These are phyloP conservation scores for Madurella fahalii DNA, from an alignment of 2,329 filamentous ascomycete species.

Conservation along the genomic window DNA sequence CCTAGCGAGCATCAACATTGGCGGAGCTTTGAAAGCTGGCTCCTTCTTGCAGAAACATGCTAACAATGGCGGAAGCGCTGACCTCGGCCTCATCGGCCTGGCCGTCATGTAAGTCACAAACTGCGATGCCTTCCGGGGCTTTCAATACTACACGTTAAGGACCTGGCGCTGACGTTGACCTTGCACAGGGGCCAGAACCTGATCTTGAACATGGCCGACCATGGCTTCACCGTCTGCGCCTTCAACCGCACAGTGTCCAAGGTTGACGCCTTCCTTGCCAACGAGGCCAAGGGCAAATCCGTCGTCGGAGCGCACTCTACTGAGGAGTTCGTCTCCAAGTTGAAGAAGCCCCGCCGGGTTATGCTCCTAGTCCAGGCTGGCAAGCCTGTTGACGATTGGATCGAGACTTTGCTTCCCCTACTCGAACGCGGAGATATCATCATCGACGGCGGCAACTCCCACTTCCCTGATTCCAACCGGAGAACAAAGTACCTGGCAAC, in stretches of 20 bases:
- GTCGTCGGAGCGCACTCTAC: conserved; percentile 90
- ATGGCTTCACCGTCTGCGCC: conserved; percentile 93
- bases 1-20: conserved; percentile 69
- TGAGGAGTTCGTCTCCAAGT: conserved; percentile 92
- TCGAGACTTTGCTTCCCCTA: conserved; percentile 84
- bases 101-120: conserved; percentile 69
- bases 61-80: conserved; percentile 64
- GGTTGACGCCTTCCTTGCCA: conserved; percentile 89
- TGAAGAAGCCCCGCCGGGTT: conserved; percentile 93
- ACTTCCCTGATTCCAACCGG: conserved; percentile 98
- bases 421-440: conserved; percentile 91
- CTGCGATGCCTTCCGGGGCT: neutral
- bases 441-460: conserved; percentile 98
- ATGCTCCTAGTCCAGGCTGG: conserved; percentile 99
- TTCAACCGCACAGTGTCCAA: conserved; percentile 99
- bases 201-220: conserved; percentile 84
- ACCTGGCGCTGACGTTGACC: conserved; percentile 6
- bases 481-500: conserved; percentile 79
- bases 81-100: conserved; percentile 89
- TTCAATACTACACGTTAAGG: neutral
- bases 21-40: conserved; percentile 49
- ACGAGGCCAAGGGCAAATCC: conserved; percentile 93
- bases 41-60: conserved; percentile 41
- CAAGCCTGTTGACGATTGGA: conserved; percentile 97
- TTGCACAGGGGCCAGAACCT: conserved; percentile 68